These are phyloP conservation scores for Endocarpon pusillum DNA, from an alignment of 495 filamentous ascomycete species.

Conservation along the genomic window DNA sequence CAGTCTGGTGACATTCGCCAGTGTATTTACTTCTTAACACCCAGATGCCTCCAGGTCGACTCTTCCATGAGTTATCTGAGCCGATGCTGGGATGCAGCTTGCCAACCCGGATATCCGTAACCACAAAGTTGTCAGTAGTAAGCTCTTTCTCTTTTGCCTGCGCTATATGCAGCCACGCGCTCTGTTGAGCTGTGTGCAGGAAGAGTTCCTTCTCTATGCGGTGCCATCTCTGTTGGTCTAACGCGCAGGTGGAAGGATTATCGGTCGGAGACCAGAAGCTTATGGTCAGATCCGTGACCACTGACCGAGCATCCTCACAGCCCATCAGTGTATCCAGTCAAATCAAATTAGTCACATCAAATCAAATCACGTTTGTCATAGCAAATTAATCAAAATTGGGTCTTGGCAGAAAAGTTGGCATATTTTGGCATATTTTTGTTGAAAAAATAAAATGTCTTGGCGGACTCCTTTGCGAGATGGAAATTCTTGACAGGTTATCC, in stretches of 20 bases:
- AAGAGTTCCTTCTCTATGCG: constrained; percentile 87
- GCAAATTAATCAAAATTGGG: too few relatives aligned
- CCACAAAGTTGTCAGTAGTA: constrained; percentile 51
- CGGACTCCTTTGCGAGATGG: too few relatives aligned
- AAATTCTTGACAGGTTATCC: too few relatives aligned
- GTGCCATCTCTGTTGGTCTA: constrained; percentile 62
- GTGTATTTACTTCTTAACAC: constrained; percentile 71
- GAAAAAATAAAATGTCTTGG: too few relatives aligned
- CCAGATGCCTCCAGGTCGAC: constrained; percentile 68
- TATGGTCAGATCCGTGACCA: constrained; percentile 79
- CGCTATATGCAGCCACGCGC: constrained; percentile 70
- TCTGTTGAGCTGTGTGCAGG: constrained; percentile 52
- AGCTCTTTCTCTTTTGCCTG: constrained; percentile 82
- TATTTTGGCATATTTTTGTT: too few relatives aligned
- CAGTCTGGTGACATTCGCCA: constrained; percentile 47
- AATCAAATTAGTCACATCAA: too few relatives aligned
- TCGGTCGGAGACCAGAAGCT: constrained; percentile 58
- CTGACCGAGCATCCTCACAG: too few relatives aligned
- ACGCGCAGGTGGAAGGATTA: constrained; percentile 58
- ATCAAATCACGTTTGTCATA: too few relatives aligned
- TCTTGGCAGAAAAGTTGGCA: too few relatives aligned
- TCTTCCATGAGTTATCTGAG: constrained; percentile 71
- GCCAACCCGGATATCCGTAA: constrained; percentile 62
- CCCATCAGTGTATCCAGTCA: too few relatives aligned
- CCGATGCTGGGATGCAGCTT: constrained; percentile 35